Evolutionary conservation across 169 alveolate genomes (phyloP), one percentile per base, ranked within the genome.

Genomic region (Eimeria nieschulzi): DNA sequence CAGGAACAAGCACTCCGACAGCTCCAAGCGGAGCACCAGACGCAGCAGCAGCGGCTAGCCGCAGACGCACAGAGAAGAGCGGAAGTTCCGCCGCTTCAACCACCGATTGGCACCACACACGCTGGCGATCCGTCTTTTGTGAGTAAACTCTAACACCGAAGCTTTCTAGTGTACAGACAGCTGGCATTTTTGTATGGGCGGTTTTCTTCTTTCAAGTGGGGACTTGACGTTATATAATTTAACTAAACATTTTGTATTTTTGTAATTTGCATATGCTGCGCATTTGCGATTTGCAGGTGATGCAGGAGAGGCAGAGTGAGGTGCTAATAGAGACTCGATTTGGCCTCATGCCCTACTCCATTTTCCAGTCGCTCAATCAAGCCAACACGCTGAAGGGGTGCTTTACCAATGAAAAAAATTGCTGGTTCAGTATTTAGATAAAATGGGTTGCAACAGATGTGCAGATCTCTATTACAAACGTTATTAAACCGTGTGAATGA

Each of bases 21-120:
- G 64, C 64, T 73, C 33, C 83, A 73, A 59, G 63, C 10, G 46
- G 83, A 73, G 26, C 83, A 73, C 19, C 61, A 33, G 26, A 15
- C 26, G 64, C 83, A 73, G 63, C 83, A 73, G 83, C 83, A 73
- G 83, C 83, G 83, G 26, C 46, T 73, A 3, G 83, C 56, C 5
- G 61, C 61, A 7, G 83, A 73, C 17, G 61, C 83, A 12, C 61
- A 73, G 26, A 1, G 83, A 26, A 73, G 25, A 73, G 61, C 83
- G 9, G 83, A 73, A 7, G 83, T 17, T 15, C 53, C 39, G 46
- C 46, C 46, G 3, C 3, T 21, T 10, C 53, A 70, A 15, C 53
- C 79, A 70, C 21, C 55, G 13, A 2, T 7, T 53, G 12, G 21
- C 53, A 1, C 53, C 79, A 70, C 17, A 9, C n/a, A 15, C 25